Conservation (phyloP, 2,329 filamentous ascomycete genomes). For the Fusarium protoensiforme region DNA sequence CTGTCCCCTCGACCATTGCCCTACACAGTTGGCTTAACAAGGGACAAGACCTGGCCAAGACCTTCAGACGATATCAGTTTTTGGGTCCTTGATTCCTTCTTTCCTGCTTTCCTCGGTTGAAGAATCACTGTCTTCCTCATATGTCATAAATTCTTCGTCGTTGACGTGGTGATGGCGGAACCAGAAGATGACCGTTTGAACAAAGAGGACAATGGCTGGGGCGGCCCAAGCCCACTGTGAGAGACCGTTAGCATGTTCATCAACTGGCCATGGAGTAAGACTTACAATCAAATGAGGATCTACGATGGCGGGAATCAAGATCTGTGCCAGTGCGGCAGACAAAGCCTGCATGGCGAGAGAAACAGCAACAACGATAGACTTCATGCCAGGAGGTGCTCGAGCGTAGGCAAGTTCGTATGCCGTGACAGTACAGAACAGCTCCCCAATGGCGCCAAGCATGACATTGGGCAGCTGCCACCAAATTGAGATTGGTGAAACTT, state of each 20-base stretch:
- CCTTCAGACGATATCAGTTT: not conserved
- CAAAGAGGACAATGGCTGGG: conserved; percentile 38
- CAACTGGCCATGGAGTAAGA: too few species aligned
- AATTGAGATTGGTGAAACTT: conserved; percentile 30
- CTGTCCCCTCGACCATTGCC: not conserved
- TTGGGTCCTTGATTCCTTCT: not conserved
- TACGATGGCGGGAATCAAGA: conserved; percentile 52
- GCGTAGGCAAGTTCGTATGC: conserved; percentile 57
- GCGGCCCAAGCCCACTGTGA: conserved; percentile 42
- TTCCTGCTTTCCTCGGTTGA: not conserved
- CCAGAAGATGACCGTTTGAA: conserved; percentile 41
- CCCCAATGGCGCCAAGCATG: conserved; percentile 44
- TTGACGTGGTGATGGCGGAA: conserved; percentile 38
- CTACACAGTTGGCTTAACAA: not conserved
- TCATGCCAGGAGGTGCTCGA: conserved; percentile 62
- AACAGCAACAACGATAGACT: conserved; percentile 60
- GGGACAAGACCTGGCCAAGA: not conserved
- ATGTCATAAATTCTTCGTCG: conserved; percentile 25
- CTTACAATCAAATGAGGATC: conserved; percentile 57
- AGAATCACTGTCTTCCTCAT: not conserved
- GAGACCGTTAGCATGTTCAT: conserved; percentile 39
- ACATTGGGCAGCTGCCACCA: conserved; percentile 39
- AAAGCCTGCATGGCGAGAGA: conserved; percentile 60
- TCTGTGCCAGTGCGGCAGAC: conserved; percentile 57
- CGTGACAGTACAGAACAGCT: conserved; percentile 43